Conservation (phyloP, 805 yeast species). For the Metschnikowia cerradonensis region DNA sequence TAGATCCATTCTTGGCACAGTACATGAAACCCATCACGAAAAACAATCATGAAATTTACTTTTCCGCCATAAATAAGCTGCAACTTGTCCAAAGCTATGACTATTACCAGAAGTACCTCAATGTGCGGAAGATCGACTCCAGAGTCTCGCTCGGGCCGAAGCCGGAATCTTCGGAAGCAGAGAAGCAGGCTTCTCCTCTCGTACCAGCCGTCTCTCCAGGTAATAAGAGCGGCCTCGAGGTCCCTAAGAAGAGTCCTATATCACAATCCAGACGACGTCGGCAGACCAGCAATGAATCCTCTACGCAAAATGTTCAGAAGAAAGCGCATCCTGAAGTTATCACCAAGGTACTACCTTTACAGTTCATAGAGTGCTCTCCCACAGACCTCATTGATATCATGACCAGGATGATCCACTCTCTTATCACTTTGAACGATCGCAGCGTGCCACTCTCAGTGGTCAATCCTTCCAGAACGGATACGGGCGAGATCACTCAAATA, state of each 20-base stretch:
- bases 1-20: constrained; percentile 18
- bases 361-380: constrained; percentile 63
- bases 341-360: constrained; percentile 35
- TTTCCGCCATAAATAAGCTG: constrained; percentile 11
- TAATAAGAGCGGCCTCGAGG: neutral
- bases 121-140: constrained; percentile 1
- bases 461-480: constrained; percentile 19
- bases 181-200: constrained; percentile 3
- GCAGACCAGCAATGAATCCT: constrained; percentile 4
- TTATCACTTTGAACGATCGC: constrained; percentile 72
- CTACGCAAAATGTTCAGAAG: constrained; percentile 7
- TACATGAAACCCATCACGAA: constrained; percentile 14
- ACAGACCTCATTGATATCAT: constrained; percentile 69
- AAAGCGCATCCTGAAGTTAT: constrained; percentile 15
- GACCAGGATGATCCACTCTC: constrained; percentile 73
- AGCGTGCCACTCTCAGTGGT: constrained; percentile 33
- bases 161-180: neutral
- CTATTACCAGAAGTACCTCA: constrained; percentile 16
- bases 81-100: constrained; percentile 11
- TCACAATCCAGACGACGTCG: constrained; percentile 10
- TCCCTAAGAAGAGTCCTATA: neutral
- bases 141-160: neutral
- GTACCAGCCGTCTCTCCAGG: neutral
- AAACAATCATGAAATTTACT: constrained; percentile 12
- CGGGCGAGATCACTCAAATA: constrained; percentile 21